A percentile compares a stretch with the other conserved stretches of the same genome.
Conservation (phyloP, 1,284 basidiomycete species). For the Tremellales sp. region DNA sequence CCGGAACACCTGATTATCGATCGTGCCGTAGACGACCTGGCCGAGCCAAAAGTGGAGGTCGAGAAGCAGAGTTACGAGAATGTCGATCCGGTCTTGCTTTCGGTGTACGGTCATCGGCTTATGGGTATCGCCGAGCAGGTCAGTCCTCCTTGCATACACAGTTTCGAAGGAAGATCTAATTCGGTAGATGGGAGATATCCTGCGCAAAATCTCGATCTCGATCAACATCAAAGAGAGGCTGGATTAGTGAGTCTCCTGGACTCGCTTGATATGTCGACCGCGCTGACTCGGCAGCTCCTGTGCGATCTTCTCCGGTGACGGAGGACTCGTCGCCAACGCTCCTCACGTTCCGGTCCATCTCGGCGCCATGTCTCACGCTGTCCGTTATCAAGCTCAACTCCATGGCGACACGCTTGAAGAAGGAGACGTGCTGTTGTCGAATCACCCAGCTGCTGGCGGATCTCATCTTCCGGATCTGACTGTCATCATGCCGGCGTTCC, state of each 20-base stretch:
- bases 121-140: slow-evolving; percentile 52
- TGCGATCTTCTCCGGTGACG: slow-evolving; percentile 50
- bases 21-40: slow-evolving; percentile 20
- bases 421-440: slow-evolving; percentile 52
- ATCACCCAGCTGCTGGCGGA: slow-evolving; percentile 53
- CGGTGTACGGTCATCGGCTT: slow-evolving; percentile 54
- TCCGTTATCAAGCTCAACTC: slow-evolving; percentile 32
- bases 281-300: slow-evolving; percentile 34
- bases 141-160: no score
- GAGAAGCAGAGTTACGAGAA: slow-evolving; percentile 23
- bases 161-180: no score
- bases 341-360: slow-evolving; percentile 29
- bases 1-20: slow-evolving; percentile 33
- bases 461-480: slow-evolving; percentile 53
- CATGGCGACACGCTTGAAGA: slow-evolving; percentile 31
- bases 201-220: slow-evolving; percentile 52
- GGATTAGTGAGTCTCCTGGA: slow-evolving; percentile 24
- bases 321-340: slow-evolving; percentile 51
- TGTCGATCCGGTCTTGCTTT: slow-evolving; percentile 53
- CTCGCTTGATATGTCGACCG: neutral
- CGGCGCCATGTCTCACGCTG: slow-evolving; percentile 40
- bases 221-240: slow-evolving; percentile 43
- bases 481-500: slow-evolving; percentile 41
- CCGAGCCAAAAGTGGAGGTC: slow-evolving; percentile 14
- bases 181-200: slow-evolving; percentile 53